phyloP scores from a whole-genome alignment of 2,329 filamentous ascomycete species.

The Zopfia rhizophila region DNA sequence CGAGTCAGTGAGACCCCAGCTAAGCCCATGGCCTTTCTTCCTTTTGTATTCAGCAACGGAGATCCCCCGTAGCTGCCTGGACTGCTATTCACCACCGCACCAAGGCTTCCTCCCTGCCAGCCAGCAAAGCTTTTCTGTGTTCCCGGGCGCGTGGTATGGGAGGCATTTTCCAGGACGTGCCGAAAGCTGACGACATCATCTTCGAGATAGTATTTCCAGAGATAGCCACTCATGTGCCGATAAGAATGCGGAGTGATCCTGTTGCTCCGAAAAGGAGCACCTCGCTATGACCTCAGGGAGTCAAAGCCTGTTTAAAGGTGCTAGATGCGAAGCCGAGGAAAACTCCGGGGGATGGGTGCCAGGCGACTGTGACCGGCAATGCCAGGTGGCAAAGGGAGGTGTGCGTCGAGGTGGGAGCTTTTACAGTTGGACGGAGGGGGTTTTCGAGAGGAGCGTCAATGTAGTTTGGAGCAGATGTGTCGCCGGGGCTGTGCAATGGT shows the following conservation, averaged over 20 bases:
- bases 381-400: conserved; percentile 8
- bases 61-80: conserved; percentile 60
- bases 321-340: conserved; percentile 61
- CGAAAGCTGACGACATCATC: conserved; percentile 97
- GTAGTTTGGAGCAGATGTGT: conserved; percentile 20
- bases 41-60: conserved; percentile 52
- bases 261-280: conserved; percentile 71
- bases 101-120: conserved; percentile 43
- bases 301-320: conserved; percentile 94
- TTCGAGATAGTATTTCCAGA: conserved; percentile 97
- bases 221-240: conserved; percentile 88
- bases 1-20: conserved; percentile 59
- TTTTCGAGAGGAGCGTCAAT: not conserved
- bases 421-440: not conserved
- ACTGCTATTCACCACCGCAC: conserved; percentile 55
- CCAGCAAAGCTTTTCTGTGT: conserved; percentile 61
- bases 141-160: conserved; percentile 65
- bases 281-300: conserved; percentile 89
- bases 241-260: conserved; percentile 52
- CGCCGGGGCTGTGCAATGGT: too few species aligned
- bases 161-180: conserved; percentile 81
- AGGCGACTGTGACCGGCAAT: conserved; percentile 30
- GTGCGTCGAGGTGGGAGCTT: not conserved
- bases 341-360: conserved; percentile 44
- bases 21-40: conserved; percentile 37